Conservation (phyloP, 371 early-diverging fungal genomes). For the Mucor racemosus region DNA sequence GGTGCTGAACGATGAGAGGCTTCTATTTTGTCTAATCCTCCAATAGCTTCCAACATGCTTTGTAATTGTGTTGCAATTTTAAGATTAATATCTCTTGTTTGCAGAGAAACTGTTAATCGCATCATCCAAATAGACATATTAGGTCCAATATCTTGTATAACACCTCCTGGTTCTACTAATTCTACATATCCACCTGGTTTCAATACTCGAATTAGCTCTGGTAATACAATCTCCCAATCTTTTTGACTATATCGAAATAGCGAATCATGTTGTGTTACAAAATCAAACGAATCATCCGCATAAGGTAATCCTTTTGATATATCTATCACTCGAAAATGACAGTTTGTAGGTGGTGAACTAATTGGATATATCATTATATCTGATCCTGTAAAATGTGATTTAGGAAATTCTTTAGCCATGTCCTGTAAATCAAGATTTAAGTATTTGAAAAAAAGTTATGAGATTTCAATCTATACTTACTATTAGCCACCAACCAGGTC, state of each 20-base stretch:
- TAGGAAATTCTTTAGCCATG: slow-evolving; percentile 44
- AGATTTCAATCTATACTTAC: slow-evolving; percentile 7
- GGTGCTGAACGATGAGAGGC: slow-evolving; percentile 45
- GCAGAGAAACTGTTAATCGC: slow-evolving; percentile 49
- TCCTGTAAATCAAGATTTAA: slow-evolving; percentile 25
- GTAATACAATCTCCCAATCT: slow-evolving; percentile 30
- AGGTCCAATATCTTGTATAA: slow-evolving; percentile 47
- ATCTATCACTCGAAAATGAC: slow-evolving; percentile 42
- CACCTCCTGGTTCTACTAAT: slow-evolving; percentile 32
- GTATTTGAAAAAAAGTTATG: not conserved
- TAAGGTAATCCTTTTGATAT: slow-evolving; percentile 34
- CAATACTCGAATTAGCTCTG: slow-evolving; percentile 27
- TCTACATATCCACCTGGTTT: slow-evolving; percentile 39
- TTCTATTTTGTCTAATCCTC: slow-evolving; percentile 20
- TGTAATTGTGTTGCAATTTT: slow-evolving; percentile 38
- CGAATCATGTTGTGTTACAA: slow-evolving; percentile 32
- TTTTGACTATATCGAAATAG: slow-evolving; percentile 27
- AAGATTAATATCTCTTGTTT: slow-evolving; percentile 39
- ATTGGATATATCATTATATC: slow-evolving; percentile 45
- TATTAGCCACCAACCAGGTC: slow-evolving; percentile 46
- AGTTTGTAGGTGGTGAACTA: slow-evolving; percentile 44
- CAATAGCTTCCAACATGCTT: slow-evolving; percentile 20
- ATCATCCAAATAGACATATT: slow-evolving; percentile 54
- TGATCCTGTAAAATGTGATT: slow-evolving; percentile 45
- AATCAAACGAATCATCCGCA: slow-evolving; percentile 35